These are phyloP conservation scores for Podila verticillata DNA, from an alignment of 192 early-diverging fungal species.

Conservation along the genomic window DNA sequence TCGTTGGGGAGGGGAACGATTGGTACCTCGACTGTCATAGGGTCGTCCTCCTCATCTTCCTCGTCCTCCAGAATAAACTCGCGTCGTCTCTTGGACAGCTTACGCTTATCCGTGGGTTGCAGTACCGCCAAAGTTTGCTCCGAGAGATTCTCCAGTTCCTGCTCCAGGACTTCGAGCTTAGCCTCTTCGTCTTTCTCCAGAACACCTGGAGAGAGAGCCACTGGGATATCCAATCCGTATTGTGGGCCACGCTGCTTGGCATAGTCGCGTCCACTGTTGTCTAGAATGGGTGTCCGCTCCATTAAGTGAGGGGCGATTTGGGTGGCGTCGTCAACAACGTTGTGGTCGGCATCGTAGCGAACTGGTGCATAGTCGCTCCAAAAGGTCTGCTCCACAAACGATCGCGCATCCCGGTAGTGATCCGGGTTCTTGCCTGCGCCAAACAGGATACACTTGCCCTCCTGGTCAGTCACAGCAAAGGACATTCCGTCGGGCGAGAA, in stretches of 20 bases:
- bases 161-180: slow-evolving; percentile 53
- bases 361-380: slow-evolving; percentile 77
- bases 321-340: slow-evolving; percentile 77
- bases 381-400: slow-evolving; percentile 82
- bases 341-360: slow-evolving; percentile 69
- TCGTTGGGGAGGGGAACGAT: slow-evolving; percentile 66
- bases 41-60: slow-evolving; percentile 47
- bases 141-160: slow-evolving; percentile 60
- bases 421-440: slow-evolving; percentile 66
- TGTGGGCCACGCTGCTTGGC: slow-evolving; percentile 63
- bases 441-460: slow-evolving; percentile 76
- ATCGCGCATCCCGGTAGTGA: slow-evolving; percentile 53
- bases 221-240: slow-evolving; percentile 67
- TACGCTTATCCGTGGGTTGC: slow-evolving; percentile 49
- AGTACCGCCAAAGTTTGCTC: slow-evolving; percentile 40
- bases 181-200: slow-evolving; percentile 63
- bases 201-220: slow-evolving; percentile 48
- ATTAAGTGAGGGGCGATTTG: slow-evolving; percentile 77
- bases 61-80: slow-evolving; percentile 48
- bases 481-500: slow-evolving; percentile 80
- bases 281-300: slow-evolving; percentile 65
- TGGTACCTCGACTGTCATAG: slow-evolving; percentile 54
- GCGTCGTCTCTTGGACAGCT: slow-evolving; percentile 25
- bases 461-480: slow-evolving; percentile 78
- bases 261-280: slow-evolving; percentile 75